phyloP scores from a whole-genome alignment of 192 early-diverging fungal species.

The Coemansia sp. region DNA sequence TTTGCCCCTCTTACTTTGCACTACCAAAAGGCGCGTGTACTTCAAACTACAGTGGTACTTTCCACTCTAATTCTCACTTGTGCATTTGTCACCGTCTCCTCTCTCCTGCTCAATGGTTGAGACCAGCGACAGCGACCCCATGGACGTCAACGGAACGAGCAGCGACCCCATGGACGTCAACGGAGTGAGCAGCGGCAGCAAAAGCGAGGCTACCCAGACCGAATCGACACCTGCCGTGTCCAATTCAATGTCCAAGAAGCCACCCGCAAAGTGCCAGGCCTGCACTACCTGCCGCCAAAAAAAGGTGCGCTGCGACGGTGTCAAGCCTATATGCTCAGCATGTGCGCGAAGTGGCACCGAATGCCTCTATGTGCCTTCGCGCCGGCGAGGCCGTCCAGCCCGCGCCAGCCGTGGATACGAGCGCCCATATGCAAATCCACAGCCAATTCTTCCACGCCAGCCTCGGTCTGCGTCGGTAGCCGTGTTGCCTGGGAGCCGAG shows the following conservation, averaged over 20 bases:
- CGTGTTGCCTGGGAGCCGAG: background rate
- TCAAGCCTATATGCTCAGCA: conserved; percentile 50
- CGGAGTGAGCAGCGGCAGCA: conserved; percentile 13
- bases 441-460: conserved; percentile 54
- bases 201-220: conserved; percentile 14
- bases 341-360: conserved; percentile 40
- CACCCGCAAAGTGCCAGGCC: conserved; percentile 52
- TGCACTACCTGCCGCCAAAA: conserved; percentile 56
- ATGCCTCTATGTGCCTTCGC: conserved; percentile 53
- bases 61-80: background rate
- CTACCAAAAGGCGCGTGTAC: background rate
- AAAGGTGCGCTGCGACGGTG: conserved; percentile 55
- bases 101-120: conserved; percentile 23
- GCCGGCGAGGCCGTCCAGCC: conserved; percentile 50
- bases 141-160: conserved; percentile 10
- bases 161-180: conserved; percentile 16
- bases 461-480: conserved; percentile 13
- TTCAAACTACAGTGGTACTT: background rate
- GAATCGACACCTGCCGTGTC: conserved; percentile 8
- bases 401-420: conserved; percentile 52
- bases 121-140: conserved; percentile 50
- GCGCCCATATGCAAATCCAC: conserved; percentile 46
- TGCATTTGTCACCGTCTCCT: background rate
- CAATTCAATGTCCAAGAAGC: conserved; percentile 20
- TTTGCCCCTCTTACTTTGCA: background rate